Conservation (phyloP, 1,284 basidiomycete species). For the Fistulina hepatica region DNA sequence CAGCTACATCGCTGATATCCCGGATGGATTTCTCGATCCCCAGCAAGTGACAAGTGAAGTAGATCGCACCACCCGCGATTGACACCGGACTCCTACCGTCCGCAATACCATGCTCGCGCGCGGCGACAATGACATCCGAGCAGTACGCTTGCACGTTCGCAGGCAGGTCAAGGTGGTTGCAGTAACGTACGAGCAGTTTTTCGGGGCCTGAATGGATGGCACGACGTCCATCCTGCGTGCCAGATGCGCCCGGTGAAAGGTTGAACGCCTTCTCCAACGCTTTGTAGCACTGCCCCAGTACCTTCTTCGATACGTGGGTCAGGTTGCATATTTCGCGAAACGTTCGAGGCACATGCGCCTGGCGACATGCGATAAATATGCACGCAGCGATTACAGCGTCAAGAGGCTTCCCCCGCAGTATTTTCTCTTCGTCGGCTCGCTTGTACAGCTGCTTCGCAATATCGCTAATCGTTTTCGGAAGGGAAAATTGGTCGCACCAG, state of each 20-base stretch:
- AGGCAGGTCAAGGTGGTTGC: slow-evolving; percentile 87
- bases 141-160: slow-evolving; percentile 76
- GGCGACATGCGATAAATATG: slow-evolving; percentile 96
- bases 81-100: slow-evolving; percentile 93
- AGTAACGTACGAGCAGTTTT: slow-evolving; percentile 86
- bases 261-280: slow-evolving; percentile 90
- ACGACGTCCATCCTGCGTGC: slow-evolving; percentile 29
- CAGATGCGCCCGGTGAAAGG: slow-evolving; percentile 60
- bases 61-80: slow-evolving; percentile 92
- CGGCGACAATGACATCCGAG: slow-evolving; percentile 74
- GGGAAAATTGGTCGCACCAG: slow-evolving; percentile 92
- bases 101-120: slow-evolving; percentile 77
- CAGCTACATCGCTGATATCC: slow-evolving; percentile 90
- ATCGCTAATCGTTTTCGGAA: slow-evolving; percentile 90
- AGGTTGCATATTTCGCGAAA: slow-evolving; percentile 95
- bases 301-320: slow-evolving; percentile 91
- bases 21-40: slow-evolving; percentile 66
- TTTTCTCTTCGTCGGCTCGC: slow-evolving; percentile 90
- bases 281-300: slow-evolving; percentile 91
- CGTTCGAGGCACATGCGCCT: slow-evolving; percentile 87
- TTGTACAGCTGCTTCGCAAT: slow-evolving; percentile 97
- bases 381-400: slow-evolving; percentile 95
- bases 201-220: slow-evolving; percentile 58
- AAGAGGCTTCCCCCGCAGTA: slow-evolving; percentile 84
- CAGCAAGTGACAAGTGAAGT: slow-evolving; percentile 81